Evolutionary conservation across 345 rosid species (phyloP).

Genomic region (Hirschfeldia incana): DNA sequence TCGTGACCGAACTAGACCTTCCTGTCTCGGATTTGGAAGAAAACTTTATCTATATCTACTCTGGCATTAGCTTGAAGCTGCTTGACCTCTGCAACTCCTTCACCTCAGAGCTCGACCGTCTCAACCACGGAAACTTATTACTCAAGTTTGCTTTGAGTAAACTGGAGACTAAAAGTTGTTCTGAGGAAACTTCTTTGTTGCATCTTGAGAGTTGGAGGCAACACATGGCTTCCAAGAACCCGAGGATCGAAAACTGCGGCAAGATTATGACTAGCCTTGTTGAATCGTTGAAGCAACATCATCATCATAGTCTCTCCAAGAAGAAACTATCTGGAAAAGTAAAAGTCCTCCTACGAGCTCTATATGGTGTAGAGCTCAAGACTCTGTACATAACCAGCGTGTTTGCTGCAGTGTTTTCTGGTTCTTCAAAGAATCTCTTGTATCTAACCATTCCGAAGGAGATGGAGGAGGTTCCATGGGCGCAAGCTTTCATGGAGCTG

Average conservation of each 20-base stretch:
- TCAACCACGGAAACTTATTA: slow-evolving; percentile 69
- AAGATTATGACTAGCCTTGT: slow-evolving; percentile 51
- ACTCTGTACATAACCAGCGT: slow-evolving; percentile 64
- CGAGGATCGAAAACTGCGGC: slow-evolving; percentile 54
- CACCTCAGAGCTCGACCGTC: slow-evolving; percentile 65
- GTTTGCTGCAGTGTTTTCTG: slow-evolving; percentile 71
- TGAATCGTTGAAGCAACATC: slow-evolving; percentile 41
- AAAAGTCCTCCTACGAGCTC: slow-evolving; percentile 71
- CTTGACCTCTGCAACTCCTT: slow-evolving; percentile 73
- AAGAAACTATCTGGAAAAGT: slow-evolving; percentile 66
- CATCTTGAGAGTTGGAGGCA: slow-evolving; percentile 68
- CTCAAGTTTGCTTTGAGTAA: slow-evolving; percentile 67
- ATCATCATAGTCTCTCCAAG: slow-evolving; percentile 12
- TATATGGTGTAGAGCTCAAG: slow-evolving; percentile 74
- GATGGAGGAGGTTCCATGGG: slow-evolving; percentile 55
- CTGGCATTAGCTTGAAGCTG: slow-evolving; percentile 71
- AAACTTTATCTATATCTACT: slow-evolving; percentile 67
- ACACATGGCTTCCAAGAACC: slow-evolving; percentile 55
- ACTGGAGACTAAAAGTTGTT: slow-evolving; percentile 49
- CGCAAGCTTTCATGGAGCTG: slow-evolving; percentile 54
- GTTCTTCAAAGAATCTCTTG: slow-evolving; percentile 50
- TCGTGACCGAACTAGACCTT: slow-evolving; percentile 65
- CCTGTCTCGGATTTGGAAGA: slow-evolving; percentile 76
- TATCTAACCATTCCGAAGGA: slow-evolving; percentile 45
- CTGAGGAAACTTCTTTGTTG: slow-evolving; percentile 30